Percentiles rank a stretch among this genome's conserved stretches.
These are phyloP conservation scores for Hanseniaspora jakobsenii DNA, from an alignment of 805 yeast genomes.

Conservation along the genomic window DNA sequence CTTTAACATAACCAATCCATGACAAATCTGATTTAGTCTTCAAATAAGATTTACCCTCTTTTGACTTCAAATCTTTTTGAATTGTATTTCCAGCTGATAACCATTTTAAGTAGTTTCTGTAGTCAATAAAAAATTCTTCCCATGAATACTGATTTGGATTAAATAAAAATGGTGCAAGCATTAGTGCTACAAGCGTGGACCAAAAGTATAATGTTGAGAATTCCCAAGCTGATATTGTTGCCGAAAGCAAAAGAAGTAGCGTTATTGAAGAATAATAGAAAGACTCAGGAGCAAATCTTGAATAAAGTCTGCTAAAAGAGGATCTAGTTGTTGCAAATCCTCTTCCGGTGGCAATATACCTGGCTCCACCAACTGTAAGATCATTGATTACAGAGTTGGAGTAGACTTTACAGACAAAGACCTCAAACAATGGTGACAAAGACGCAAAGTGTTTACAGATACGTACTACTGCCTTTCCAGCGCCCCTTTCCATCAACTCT, in stretches of 20 bases:
- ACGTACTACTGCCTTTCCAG: slow-evolving; percentile 55
- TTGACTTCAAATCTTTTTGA: slow-evolving; percentile 18
- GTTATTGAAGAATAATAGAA: slow-evolving; percentile 51
- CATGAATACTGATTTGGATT: slow-evolving; percentile 58
- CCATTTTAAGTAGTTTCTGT: slow-evolving; percentile 35
- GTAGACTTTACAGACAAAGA: slow-evolving; percentile 66
- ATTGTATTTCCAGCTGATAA: slow-evolving; percentile 40
- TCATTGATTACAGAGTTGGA: slow-evolving; percentile 59
- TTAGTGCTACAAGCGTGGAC: slow-evolving; percentile 44
- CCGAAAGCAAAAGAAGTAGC: slow-evolving; percentile 41
- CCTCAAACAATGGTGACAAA: slow-evolving; percentile 65
- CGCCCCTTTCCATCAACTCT: slow-evolving; percentile 63
- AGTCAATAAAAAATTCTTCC: slow-evolving; percentile 52
- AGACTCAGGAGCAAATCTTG: slow-evolving; percentile 58
- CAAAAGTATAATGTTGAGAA: slow-evolving; percentile 46
- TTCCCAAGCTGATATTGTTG: slow-evolving; percentile 54
- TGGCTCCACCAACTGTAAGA: slow-evolving; percentile 66
- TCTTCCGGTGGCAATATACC: slow-evolving; percentile 72
- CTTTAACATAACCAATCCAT: slow-evolving; percentile 41
- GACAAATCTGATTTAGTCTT: slow-evolving; percentile 19
- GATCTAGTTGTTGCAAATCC: slow-evolving; percentile 67
- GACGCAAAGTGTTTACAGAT: slow-evolving; percentile 56
- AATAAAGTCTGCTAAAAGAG: slow-evolving; percentile 51
- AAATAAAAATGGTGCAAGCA: slow-evolving; percentile 48
- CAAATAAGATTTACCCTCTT: slow-evolving; percentile 15